A percentile compares a stretch with the other conserved stretches of the same genome.
Evolutionary conservation across 176 grass and related monocot species (phyloP).

Genomic region (Metroxylon sagu): DNA sequence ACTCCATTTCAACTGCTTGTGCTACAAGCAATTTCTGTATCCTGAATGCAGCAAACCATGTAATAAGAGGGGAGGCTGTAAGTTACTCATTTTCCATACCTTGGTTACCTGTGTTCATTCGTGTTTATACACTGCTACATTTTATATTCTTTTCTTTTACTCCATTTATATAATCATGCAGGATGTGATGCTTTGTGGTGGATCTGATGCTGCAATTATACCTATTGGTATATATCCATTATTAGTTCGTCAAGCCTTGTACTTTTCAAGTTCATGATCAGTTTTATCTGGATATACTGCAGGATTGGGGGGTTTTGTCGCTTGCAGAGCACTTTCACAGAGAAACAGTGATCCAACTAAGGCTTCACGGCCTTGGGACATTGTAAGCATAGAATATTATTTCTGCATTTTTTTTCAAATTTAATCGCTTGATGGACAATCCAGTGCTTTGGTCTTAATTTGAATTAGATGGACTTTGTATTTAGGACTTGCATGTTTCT

Average conservation of each 20-base stretch:
- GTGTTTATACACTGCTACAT: too few relatives aligned
- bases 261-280: too few relatives aligned
- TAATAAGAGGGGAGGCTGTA: slow-evolving; percentile 91
- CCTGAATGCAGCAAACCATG: slow-evolving; percentile 96
- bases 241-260: too few relatives aligned
- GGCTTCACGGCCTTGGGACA: slow-evolving; percentile 95
- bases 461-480: neutral
- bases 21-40: slow-evolving; percentile 99
- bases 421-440: neutral
- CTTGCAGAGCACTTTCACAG: slow-evolving; percentile 94
- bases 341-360: slow-evolving; percentile 92
- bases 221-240: slow-evolving; percentile 55
- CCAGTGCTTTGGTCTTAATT: neutral
- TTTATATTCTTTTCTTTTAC: slow-evolving; percentile 12
- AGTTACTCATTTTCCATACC: slow-evolving; percentile 16
- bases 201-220: slow-evolving; percentile 91
- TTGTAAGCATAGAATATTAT: slow-evolving; percentile 35
- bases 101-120: neutral
- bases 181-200: slow-evolving; percentile 99
- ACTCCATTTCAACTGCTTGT: slow-evolving; percentile 99
- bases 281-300: slow-evolving; percentile 13
- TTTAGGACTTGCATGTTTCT: too few relatives aligned
- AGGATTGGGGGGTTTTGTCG: slow-evolving; percentile 98
- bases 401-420: neutral
- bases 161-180: slow-evolving; percentile 25